Percentiles rank a stretch among this genome's conserved stretches.
These are phyloP conservation scores for Fusarium hostae DNA, from an alignment of 2,329 filamentous ascomycete genomes.

Conservation along the genomic window DNA sequence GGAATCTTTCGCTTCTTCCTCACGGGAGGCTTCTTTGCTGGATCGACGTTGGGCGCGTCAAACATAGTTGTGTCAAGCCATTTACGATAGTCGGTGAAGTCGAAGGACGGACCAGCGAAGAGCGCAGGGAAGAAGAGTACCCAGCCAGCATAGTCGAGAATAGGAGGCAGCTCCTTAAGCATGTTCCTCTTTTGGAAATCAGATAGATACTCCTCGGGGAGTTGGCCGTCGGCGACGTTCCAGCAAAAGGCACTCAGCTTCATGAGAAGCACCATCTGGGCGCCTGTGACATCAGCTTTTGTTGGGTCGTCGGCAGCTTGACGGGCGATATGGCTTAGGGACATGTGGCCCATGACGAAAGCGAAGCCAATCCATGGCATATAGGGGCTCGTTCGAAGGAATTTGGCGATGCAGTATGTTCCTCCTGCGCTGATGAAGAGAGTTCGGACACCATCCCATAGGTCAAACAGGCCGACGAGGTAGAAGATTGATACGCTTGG, in stretches of 20 bases:
- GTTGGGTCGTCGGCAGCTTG: constrained; percentile 75
- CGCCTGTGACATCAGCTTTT: constrained; percentile 87
- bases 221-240: constrained; percentile 93
- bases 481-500: constrained; percentile 85
- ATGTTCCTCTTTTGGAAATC: constrained; percentile 87
- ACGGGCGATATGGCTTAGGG: constrained; percentile 85
- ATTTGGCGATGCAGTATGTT: constrained; percentile 85
- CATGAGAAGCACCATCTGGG: constrained; percentile 99
- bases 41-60: constrained; percentile 82
- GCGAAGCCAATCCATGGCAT: constrained; percentile 98
- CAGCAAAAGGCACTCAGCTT: constrained; percentile 97
- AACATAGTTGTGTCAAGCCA: constrained; percentile 98
- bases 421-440: constrained; percentile 81
- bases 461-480: constrained; percentile 89
- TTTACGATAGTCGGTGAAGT: constrained; percentile 89
- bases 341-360: constrained; percentile 96
- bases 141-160: constrained; percentile 88
- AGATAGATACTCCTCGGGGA: constrained; percentile 82
- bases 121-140: constrained; percentile 95
- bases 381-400: constrained; percentile 80
- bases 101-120: constrained; percentile 90
- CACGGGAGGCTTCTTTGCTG: constrained; percentile 84
- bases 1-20: constrained; percentile 93
- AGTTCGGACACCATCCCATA: constrained; percentile 87
- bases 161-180: constrained; percentile 75